Evolutionary conservation across 371 early-diverging fungal species (phyloP), one percentile per base, ranked within the genome.

Genomic region (Nosema muscidifuracis): DNA sequence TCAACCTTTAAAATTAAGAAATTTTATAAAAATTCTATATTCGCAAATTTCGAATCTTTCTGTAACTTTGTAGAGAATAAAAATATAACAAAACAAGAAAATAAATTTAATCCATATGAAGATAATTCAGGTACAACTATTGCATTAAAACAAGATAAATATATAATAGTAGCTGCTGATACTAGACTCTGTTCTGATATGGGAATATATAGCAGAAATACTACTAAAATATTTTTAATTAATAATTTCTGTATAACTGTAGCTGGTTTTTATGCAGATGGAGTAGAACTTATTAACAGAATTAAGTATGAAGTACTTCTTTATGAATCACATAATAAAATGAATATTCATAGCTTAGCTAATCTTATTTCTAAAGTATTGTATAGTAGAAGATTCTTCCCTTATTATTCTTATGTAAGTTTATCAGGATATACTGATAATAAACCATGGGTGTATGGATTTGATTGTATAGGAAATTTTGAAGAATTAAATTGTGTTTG

Each of bases 111-210:
- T 56, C 77, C 80, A 33, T 88, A 87, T 78, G 85, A 85, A 28
- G 86, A 87, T 79, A 88, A 88, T 74, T 86, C 87, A 56, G 88
- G 95, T 36, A 94, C 97, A 9, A 85, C 90, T 71, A 79, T 97
- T 62, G 91, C 91, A 53, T 89, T 99, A 81, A 91, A 91, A 43
- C 94, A 95, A 51, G 85, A 89, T 40, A 94, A 96, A 84, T 97
- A 89, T 78, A 89, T 90, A 77, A 83, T 99, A 15, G 85, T 97
- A 33, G 96, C 95, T 26, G 88, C 91, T 24, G 99, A 99, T 83
- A 95, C 99, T 16, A 88, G 99, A 67, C 93, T 93, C 84, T 90
- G 90, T 78, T 89, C 92, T 70, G 94, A 91, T 26, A 95, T 92
- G 85, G 85, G 78, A 71, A 97, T 99, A 84, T 92, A 96, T 85